Evolutionary conservation across 192 early-diverging fungal genomes (phyloP), one percentile per base, ranked within the genome.

Genomic region (Coemansia sp.): DNA sequence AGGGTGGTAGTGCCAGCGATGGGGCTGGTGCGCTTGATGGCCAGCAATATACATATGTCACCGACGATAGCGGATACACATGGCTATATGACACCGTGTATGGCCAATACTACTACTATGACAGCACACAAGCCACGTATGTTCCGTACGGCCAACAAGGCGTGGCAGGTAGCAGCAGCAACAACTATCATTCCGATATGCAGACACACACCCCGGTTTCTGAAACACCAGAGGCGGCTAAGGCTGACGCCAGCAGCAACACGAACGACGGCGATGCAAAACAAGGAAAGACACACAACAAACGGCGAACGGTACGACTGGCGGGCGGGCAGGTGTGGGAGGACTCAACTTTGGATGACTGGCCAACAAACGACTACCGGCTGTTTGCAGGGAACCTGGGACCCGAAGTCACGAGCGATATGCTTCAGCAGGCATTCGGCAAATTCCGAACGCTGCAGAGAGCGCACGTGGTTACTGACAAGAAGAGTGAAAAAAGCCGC

Each of bases 301-400:
- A 54, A 17, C 87, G 85, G 40, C 84, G 84, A 15, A 75, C 90
- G 6, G 66, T 95, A 30, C 77, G 96, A 33, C 84, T 86, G 34
- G 96, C 94, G 0, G 96, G 92, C 52, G 96, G 96, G 19, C 87
- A 95, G 68, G 84, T 89, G 27, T 98, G 96, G 96, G 93, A 97
- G 64, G 96, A 98, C 61, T 58, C 82, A 19, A 87, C 92, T 7
- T 70, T 98, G 41, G 77, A 84, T 44, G 90, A 94, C 22, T 98
- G 95, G 92, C 91, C 94, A 55, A 68, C 82, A 13, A 89, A 96
- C 60, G 96, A 98, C 74, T 98, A 89, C 77, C 82, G 96, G 25
- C 69, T 98, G 50, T 98, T 96, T 82, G 91, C 87, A 57, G 94
- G 96, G 45, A 92, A 98, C 74, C 76, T 98, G 25, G 96, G 96